A percentile compares a stretch with the other conserved stretches of the same genome.
phyloP scores from a whole-genome alignment of 306 rosid genomes.

The Dalbergia cochinchinensis region DNA sequence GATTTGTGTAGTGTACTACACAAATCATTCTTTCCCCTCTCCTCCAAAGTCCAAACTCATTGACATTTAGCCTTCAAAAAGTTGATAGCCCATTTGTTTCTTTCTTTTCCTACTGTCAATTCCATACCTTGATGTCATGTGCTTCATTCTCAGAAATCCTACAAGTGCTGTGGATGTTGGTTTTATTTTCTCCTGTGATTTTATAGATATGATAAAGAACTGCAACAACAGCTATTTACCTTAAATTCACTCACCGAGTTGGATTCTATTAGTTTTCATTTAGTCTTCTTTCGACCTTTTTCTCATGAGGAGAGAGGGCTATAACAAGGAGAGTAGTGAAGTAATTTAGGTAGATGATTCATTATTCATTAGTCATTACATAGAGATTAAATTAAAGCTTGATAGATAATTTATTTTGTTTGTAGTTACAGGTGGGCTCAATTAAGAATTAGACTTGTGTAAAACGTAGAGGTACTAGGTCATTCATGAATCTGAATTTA shows the following conservation, averaged over 20 bases:
- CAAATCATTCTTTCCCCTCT: too few species aligned
- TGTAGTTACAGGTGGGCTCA: neutral
- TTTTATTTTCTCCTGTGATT: conserved; percentile 12
- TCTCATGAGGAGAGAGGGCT: neutral
- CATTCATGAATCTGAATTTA: neutral
- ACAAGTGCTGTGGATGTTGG: neutral
- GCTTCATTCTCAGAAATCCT: neutral
- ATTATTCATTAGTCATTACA: neutral
- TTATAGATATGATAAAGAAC: neutral
- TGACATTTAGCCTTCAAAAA: neutral
- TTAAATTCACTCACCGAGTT: neutral
- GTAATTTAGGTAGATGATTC: conserved; percentile 3
- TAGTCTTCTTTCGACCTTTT: neutral
- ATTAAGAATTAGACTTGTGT: neutral
- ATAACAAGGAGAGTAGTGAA: neutral
- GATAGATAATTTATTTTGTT: neutral
- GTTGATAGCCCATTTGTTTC: neutral
- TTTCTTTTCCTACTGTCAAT: neutral
- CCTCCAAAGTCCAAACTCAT: too few species aligned
- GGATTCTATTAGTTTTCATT: conserved; percentile 4
- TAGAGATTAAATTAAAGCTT: neutral
- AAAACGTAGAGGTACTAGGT: neutral
- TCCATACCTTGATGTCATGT: neutral
- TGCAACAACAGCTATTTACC: neutral
- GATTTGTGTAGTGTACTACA: too few species aligned